Percentiles rank a stretch among this genome's conserved stretches.
Conservation (phyloP, 441 rosid species). For the Euphorbia corollata region DNA sequence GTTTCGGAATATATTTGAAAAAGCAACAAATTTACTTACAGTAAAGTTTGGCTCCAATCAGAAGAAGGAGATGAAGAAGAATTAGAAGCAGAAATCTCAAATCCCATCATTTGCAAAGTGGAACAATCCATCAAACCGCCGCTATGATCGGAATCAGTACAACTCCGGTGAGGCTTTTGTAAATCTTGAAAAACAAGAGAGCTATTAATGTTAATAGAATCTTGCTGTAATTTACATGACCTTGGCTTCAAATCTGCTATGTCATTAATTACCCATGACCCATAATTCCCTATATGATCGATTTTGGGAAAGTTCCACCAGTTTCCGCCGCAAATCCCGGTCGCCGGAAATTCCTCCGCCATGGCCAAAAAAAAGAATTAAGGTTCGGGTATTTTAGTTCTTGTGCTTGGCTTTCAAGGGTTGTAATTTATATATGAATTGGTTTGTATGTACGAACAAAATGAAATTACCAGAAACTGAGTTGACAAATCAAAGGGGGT, state of each 20-base stretch:
- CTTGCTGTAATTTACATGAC: constrained; percentile 25
- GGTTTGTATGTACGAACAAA: constrained; percentile 26
- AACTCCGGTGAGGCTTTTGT: constrained; percentile 24
- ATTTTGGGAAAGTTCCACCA: constrained; percentile 59
- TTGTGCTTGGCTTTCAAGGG: background rate
- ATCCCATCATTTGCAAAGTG: constrained; percentile 49
- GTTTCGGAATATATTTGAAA: too few relatives aligned
- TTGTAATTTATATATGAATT: constrained; percentile 31
- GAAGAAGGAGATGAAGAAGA: constrained; percentile 36
- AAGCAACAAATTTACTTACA: constrained; percentile 36
- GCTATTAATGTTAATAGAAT: constrained; percentile 14
- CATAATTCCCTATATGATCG: constrained; percentile 24
- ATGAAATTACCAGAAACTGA: constrained; percentile 31
- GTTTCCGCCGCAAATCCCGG: constrained; percentile 47
- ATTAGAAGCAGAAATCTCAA: constrained; percentile 48
- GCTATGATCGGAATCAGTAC: constrained; percentile 39
- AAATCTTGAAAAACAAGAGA: constrained; percentile 26
- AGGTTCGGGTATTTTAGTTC: background rate
- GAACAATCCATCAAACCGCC: constrained; percentile 61
- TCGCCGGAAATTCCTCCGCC: constrained; percentile 67
- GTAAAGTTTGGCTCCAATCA: constrained; percentile 56
- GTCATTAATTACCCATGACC: constrained; percentile 22
- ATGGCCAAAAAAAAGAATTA: constrained; percentile 21
- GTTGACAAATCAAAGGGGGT: constrained; percentile 44
- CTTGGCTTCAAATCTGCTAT: constrained; percentile 29